Conservation (phyloP, 2,329 filamentous ascomycete genomes). For the Zasmidium cellare region DNA sequence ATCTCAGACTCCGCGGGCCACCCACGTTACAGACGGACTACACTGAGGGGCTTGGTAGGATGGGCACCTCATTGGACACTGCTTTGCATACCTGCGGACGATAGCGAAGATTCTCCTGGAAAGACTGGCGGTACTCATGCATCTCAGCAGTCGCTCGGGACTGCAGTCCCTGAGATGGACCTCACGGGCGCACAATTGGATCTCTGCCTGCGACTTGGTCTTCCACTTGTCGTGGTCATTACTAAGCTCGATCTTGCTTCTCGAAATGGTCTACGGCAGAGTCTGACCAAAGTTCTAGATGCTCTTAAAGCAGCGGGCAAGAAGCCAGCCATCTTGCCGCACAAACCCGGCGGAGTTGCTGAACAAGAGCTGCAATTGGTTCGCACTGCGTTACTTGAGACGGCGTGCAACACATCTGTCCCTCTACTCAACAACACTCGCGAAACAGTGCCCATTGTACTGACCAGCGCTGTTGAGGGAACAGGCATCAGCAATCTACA, state of each 20-base stretch:
- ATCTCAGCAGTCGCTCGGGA: slow-evolving; percentile 53
- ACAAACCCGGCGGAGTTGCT: slow-evolving; percentile 24
- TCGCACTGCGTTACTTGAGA: slow-evolving; percentile 57
- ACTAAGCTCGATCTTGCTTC: slow-evolving; percentile 90
- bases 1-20: slow-evolving; percentile 91
- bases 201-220: slow-evolving; percentile 75
- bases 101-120: slow-evolving; percentile 53
- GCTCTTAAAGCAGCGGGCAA: slow-evolving; percentile 74
- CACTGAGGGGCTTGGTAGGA: slow-evolving; percentile 83
- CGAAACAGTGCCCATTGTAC: slow-evolving; percentile 73
- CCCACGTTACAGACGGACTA: slow-evolving; percentile 84
- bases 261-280: slow-evolving; percentile 67
- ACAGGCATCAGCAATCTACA: slow-evolving; percentile 79
- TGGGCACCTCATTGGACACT: slow-evolving; percentile 96
- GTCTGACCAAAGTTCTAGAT: slow-evolving; percentile 71
- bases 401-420: slow-evolving; percentile 55
- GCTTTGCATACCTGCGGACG: slow-evolving; percentile 82
- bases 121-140: slow-evolving; percentile 49
- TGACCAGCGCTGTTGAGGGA: slow-evolving; percentile 85
- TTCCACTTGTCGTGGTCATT: slow-evolving; percentile 78
- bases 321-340: slow-evolving; percentile 67
- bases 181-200: slow-evolving; percentile 78
- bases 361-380: slow-evolving; percentile 60
- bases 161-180: slow-evolving; percentile 62
- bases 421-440: slow-evolving; percentile 49